These are phyloP conservation scores for Groenewaldozyma tartarivorans DNA, from an alignment of 805 yeast species.

Conservation along the genomic window DNA sequence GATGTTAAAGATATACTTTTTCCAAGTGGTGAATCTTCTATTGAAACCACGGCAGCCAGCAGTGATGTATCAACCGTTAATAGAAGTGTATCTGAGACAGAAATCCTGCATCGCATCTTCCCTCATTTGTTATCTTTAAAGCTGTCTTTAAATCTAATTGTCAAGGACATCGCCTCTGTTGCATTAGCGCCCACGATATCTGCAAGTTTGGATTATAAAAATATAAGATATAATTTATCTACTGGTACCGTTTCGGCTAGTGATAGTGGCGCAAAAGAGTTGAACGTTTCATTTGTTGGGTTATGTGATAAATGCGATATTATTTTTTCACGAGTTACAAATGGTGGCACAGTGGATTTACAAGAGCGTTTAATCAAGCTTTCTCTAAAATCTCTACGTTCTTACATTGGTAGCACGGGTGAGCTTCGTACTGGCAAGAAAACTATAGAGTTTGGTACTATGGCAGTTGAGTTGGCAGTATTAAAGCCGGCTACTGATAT, in stretches of 20 bases:
- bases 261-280: not conserved
- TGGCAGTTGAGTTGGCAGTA: not conserved
- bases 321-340: too few species aligned
- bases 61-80: not conserved
- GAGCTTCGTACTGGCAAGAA: not conserved
- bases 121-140: not conserved
- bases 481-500: not conserved
- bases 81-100: not conserved
- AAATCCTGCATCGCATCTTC: not conserved
- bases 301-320: not conserved
- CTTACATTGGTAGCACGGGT: not conserved
- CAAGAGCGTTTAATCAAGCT: too few species aligned
- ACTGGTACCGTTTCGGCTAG: not conserved
- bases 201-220: not conserved
- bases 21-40: not conserved
- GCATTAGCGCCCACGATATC: not conserved
- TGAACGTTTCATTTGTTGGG: not conserved
- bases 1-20: conserved; percentile 2
- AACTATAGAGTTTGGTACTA: not conserved
- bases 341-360: too few species aligned
- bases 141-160: not conserved
- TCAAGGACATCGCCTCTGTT: not conserved
- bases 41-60: not conserved
- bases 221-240: not conserved
- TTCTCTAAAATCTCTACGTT: not conserved